Conservation (phyloP, 768 basidiomycete species). For the Termitomyces sp. region DNA sequence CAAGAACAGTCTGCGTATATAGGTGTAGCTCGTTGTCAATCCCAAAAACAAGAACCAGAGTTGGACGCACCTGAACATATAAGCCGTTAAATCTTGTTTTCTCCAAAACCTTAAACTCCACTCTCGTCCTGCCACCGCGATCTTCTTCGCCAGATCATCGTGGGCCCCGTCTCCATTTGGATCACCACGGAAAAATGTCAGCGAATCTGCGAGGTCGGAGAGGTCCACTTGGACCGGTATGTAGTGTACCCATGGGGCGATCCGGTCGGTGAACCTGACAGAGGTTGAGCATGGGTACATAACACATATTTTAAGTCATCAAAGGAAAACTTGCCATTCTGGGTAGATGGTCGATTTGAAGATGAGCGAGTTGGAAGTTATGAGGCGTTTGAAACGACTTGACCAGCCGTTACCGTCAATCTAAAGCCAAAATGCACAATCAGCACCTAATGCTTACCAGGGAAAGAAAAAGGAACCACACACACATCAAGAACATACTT, state of each 20-base stretch:
- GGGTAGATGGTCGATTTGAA: slow-evolving; percentile 63
- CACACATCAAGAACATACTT: slow-evolving; percentile 56
- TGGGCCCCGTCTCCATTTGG: slow-evolving; percentile 46
- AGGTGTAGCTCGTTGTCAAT: too few relatives aligned
- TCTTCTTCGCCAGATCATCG: slow-evolving; percentile 49
- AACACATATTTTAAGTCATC: too few relatives aligned
- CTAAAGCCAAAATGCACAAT: too few relatives aligned
- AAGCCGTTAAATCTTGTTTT: slow-evolving; percentile 52
- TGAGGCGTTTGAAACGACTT: slow-evolving; percentile 54
- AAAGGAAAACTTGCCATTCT: slow-evolving; percentile 41
- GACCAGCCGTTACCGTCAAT: slow-evolving; percentile 61
- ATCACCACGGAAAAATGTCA: slow-evolving; percentile 67
- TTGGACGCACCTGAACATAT: slow-evolving; percentile 42
- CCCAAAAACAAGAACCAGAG: too few relatives aligned
- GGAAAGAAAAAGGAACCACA: slow-evolving; percentile 11
- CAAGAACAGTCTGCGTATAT: slow-evolving; percentile 38
- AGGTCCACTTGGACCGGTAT: slow-evolving; percentile 60
- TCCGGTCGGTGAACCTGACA: slow-evolving; percentile 48
- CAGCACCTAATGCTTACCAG: too few relatives aligned
- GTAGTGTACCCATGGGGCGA: slow-evolving; percentile 68
- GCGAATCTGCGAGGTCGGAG: slow-evolving; percentile 60
- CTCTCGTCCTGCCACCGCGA: slow-evolving; percentile 47
- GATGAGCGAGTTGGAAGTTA: slow-evolving; percentile 52
- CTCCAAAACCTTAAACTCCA: slow-evolving; percentile 60
- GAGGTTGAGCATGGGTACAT: too few relatives aligned